Percentiles rank a stretch among this genome's conserved stretches.
These are phyloP conservation scores for Paralagenidium karlingii DNA, from an alignment of 352 stramenopile genomes.

Conservation along the genomic window DNA sequence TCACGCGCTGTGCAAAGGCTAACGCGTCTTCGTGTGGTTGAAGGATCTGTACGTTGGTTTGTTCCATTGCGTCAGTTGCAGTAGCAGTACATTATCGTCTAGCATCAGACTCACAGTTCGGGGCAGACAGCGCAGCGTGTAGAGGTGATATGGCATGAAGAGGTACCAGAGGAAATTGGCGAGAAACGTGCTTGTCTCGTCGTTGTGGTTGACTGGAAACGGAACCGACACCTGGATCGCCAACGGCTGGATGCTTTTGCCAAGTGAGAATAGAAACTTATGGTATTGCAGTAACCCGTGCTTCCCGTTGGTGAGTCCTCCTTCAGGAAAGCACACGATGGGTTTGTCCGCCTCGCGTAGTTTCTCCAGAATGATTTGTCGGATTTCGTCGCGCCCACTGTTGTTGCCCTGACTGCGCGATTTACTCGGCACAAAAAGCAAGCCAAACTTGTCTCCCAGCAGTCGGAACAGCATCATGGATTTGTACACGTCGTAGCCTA, in stretches of 20 bases:
- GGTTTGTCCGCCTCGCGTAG: constrained; percentile 33
- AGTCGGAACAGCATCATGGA: constrained; percentile 59
- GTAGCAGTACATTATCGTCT: neutral
- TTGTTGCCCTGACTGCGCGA: constrained; percentile 40
- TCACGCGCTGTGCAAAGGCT: constrained; percentile 41
- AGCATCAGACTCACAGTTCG: constrained; percentile 7
- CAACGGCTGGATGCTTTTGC: constrained; percentile 42
- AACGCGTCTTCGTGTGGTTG: constrained; percentile 28
- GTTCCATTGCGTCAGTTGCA: neutral
- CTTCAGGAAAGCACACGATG: constrained; percentile 45
- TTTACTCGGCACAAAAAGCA: constrained; percentile 58
- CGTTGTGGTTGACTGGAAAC: constrained; percentile 67
- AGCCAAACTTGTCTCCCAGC: constrained; percentile 37
- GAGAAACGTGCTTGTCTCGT: constrained; percentile 60
- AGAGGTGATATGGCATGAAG: constrained; percentile 58
- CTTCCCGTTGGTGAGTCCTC: constrained; percentile 47
- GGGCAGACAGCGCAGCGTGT: constrained; percentile 40
- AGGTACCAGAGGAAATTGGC: constrained; percentile 68
- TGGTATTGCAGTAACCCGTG: constrained; percentile 61
- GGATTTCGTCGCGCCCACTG: constrained; percentile 28
- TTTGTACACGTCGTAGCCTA: constrained; percentile 81
- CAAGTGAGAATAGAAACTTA: constrained; percentile 68
- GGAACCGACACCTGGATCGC: constrained; percentile 31
- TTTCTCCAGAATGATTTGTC: constrained; percentile 49
- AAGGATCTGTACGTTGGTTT: too few species aligned